phyloP scores from a whole-genome alignment of 1,284 basidiomycete genomes.

The Austroboletus olivaceoglutinosus region DNA sequence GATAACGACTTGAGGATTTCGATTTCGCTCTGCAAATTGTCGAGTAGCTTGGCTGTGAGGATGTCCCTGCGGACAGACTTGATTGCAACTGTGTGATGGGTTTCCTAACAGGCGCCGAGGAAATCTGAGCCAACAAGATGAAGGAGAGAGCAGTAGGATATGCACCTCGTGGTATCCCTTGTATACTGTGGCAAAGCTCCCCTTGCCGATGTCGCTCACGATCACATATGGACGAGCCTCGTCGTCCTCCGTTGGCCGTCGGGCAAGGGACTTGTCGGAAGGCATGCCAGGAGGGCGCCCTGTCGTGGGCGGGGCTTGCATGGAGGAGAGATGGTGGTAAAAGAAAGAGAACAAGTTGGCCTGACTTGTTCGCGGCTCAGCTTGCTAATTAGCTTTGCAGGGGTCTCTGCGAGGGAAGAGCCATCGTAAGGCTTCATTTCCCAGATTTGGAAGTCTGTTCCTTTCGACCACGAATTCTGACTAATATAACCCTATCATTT shows the following conservation, averaged over 20 bases:
- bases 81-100: slow-evolving; percentile 80
- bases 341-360: slow-evolving; percentile 10
- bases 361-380: slow-evolving; percentile 7
- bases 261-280: slow-evolving; percentile 23
- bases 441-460: slow-evolving; percentile 29
- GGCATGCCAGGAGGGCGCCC: slow-evolving; percentile 23
- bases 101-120: slow-evolving; percentile 52
- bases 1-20: slow-evolving; percentile 93
- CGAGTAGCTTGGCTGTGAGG: slow-evolving; percentile 89
- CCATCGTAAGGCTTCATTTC: slow-evolving; percentile 19
- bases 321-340: slow-evolving; percentile 11
- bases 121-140: slow-evolving; percentile 1
- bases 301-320: slow-evolving; percentile 18
- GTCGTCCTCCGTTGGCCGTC: slow-evolving; percentile 50
- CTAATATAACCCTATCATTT: too few species aligned
- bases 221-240: slow-evolving; percentile 73
- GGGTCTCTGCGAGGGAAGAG: slow-evolving; percentile 15
- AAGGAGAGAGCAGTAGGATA: slow-evolving; percentile 9
- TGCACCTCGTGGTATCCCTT: slow-evolving; percentile 86
- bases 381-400: slow-evolving; percentile 28
- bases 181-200: slow-evolving; percentile 96
- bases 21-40: slow-evolving; percentile 97
- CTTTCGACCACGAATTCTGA: slow-evolving; percentile 3
- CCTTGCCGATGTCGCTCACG: slow-evolving; percentile 73
- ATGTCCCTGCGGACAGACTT: slow-evolving; percentile 92